Evolutionary conservation across 305 asterid genomes (phyloP).

Genomic region (Fraxinus latifolia): DNA sequence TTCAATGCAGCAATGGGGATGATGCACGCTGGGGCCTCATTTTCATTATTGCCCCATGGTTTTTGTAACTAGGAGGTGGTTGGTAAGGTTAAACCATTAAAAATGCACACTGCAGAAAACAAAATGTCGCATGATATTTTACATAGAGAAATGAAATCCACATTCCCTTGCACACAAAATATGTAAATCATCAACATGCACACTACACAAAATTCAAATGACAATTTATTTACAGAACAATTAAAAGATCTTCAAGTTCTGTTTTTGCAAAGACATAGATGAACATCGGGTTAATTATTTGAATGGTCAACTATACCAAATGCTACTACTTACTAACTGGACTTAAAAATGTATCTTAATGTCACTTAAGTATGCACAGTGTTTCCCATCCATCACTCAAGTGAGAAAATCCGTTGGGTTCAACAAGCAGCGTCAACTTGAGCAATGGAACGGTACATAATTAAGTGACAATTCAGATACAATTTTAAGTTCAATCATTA

Average conservation of each 20-base stretch:
- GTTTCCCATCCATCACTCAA: no score
- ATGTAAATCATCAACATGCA: background rate
- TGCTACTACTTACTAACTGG: no score
- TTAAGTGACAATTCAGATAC: no score
- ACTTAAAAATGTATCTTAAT: no score
- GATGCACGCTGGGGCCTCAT: conserved; percentile 90
- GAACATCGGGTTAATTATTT: background rate
- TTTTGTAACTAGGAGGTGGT: conserved; percentile 84
- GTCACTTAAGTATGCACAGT: no score
- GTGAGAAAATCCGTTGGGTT: no score
- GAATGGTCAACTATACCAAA: no score
- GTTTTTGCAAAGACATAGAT: background rate
- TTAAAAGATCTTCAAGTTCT: background rate
- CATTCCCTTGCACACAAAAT: background rate
- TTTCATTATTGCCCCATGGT: conserved; percentile 82
- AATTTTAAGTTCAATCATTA: no score
- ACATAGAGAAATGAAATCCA: background rate
- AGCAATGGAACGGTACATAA: no score
- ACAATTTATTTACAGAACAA: background rate
- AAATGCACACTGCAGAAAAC: background rate
- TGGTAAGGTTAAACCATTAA: conserved; percentile 41
- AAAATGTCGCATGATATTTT: background rate
- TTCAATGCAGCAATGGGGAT: conserved; percentile 87
- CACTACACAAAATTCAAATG: background rate
- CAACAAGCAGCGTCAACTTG: no score